Base-by-base conservation (phyloP, 306 rosid species). In the Trifolium fragiferum region DNA sequence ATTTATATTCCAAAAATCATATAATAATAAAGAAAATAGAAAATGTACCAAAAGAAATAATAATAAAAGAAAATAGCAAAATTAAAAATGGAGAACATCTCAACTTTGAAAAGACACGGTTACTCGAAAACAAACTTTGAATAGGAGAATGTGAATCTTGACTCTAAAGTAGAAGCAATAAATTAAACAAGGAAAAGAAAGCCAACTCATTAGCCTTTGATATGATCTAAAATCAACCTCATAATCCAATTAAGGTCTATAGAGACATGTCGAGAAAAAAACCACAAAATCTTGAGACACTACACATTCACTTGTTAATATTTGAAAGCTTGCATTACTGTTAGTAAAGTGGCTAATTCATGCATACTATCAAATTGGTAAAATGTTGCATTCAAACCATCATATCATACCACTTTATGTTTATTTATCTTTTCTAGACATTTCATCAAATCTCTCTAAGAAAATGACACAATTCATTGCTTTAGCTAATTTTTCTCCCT, bases 121-220 rank as follows among this genome's bases (percentile, higher is more conserved):
- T 27, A 4, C 0, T 27, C 0, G 32, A 27, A 27, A 27, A 27
- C 5, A 27, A 3, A 27, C 5, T 27, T 27, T 27, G 5, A 27
- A 27, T 27, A 3, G 32, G 5, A 3, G 54, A 47, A 47, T 47
- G 54, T 47, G 55, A 49, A 49, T 37, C 40, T 49, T n/a, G 4
- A 49, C 81, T 60, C 51, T 12, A 64, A 80, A 59, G 71, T 55
- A 10, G 61, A 16, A 44, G 55, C 40, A 47, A 74, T 9, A 47
- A 49, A n/a, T n/a, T n/a, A n/a, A 73, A 44, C 18, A 27, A 20
- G 2, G 15, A 61, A 61, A 61, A 61, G 14, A 33, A 61, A 62
- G 68, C 46, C 68, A 62, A 62, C 68, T 33, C n/a, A 11, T 57
- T 0, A 62, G 21, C 16, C 16, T 30, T 35, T 35, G 38, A 2